phyloP scores from a whole-genome alignment of 2,329 filamentous ascomycete species.

The Trematosphaeria pertusa region DNA sequence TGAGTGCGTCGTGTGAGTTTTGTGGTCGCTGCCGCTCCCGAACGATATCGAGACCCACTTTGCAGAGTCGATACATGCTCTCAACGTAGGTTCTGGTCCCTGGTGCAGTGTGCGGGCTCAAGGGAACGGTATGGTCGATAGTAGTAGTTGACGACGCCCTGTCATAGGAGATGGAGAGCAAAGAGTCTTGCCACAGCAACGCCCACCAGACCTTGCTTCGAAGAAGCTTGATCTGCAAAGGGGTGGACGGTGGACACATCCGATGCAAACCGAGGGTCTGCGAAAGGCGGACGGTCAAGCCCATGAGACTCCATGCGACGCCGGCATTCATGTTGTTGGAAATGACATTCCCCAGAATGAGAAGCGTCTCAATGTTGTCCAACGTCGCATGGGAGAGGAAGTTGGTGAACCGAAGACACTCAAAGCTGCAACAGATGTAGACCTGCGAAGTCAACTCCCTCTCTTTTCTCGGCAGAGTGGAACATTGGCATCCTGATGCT shows the following conservation, averaged over 20 bases:
- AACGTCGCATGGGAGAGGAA: slow-evolving; percentile 68
- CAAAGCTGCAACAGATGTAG: slow-evolving; percentile 70
- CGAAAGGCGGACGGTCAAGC: slow-evolving; percentile 66
- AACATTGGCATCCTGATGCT: slow-evolving; percentile 69
- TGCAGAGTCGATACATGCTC: slow-evolving; percentile 62
- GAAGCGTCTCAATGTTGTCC: slow-evolving; percentile 67
- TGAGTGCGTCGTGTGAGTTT: slow-evolving; percentile 60
- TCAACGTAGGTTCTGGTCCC: slow-evolving; percentile 64
- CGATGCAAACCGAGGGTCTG: slow-evolving; percentile 67
- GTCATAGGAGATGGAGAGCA: slow-evolving; percentile 69
- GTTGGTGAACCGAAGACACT: slow-evolving; percentile 69
- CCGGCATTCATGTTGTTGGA: slow-evolving; percentile 71
- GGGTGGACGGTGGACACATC: slow-evolving; percentile 61
- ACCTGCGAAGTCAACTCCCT: slow-evolving; percentile 69
- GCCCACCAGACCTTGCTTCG: slow-evolving; percentile 61
- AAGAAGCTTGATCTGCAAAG: slow-evolving; percentile 51
- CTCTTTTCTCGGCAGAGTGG: slow-evolving; percentile 64
- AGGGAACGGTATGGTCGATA: slow-evolving; percentile 53
- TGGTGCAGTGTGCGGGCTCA: slow-evolving; percentile 51
- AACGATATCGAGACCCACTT: slow-evolving; percentile 66
- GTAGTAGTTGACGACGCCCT: slow-evolving; percentile 65
- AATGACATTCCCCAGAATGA: slow-evolving; percentile 68
- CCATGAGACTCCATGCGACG: slow-evolving; percentile 66
- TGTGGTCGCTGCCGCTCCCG: slow-evolving; percentile 63
- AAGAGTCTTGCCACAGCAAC: slow-evolving; percentile 69